A percentile compares a stretch with the other conserved stretches of the same genome.
Evolutionary conservation across 805 yeast species (phyloP).

Genomic region (Myxozyma udenii): DNA sequence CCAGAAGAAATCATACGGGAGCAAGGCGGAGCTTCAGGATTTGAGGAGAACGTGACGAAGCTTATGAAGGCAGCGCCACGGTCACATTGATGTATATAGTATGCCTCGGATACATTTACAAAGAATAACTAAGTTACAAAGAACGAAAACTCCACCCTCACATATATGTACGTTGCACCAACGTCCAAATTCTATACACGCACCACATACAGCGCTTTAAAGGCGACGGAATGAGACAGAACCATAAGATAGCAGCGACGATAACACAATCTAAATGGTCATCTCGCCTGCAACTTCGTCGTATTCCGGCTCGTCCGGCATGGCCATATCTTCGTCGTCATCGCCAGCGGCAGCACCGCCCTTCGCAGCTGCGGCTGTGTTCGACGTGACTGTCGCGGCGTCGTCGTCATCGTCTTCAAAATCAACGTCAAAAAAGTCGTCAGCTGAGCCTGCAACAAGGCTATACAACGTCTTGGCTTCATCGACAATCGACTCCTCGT

Average conservation of each 20-base stretch:
- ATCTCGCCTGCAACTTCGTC: constrained; percentile 30
- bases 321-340: constrained; percentile 3
- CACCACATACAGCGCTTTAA: no score
- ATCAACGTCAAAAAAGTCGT: constrained; percentile 93
- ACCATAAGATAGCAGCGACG: no score
- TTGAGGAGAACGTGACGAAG: constrained; percentile 78
- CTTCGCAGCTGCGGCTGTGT: constrained; percentile 10
- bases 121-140: not conserved
- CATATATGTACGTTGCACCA: no score
- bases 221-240: no score
- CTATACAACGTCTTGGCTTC: constrained; percentile 75
- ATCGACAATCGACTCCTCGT: constrained; percentile 87
- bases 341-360: constrained; percentile 4
- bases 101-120: not conserved
- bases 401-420: constrained; percentile 89
- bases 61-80: constrained; percentile 69
- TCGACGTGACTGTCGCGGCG: not conserved
- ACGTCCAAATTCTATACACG: no score
- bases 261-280: constrained; percentile 17
- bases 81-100: constrained; percentile 49
- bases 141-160: not conserved
- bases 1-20: constrained; percentile 59
- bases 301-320: constrained; percentile 9
- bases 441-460: constrained; percentile 84
- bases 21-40: constrained; percentile 89